Base-by-base conservation (phyloP, 257 asterid genomes). In the Echium plantagineum region DNA sequence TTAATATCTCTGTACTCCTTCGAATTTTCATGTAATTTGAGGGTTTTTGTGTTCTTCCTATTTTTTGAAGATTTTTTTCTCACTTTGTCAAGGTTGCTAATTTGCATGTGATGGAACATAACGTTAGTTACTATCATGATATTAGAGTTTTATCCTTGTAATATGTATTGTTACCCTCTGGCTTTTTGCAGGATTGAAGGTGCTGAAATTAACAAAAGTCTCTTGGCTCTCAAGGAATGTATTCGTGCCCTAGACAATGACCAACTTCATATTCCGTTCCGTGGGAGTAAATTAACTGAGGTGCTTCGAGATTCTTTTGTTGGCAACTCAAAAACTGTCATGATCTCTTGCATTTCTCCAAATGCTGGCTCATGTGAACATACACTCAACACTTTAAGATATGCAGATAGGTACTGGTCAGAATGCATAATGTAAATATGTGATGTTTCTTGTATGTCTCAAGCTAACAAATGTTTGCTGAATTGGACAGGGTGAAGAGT, bases 301-400 rank as follows among this genome's bases (percentile, higher is more conserved):
- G 99, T 93, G 69, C 93, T 93, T 53, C 88, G 96, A 52, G 99
- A 89, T 79, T 86, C 99, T 61, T 93, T 93, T 60, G 91, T 93
- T 55, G 99, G 99, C 42, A 93, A 93, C 72, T 89, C 99, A 59
- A 83, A 94, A 77, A 85, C 97, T 26, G 96, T 93, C 47, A 89
- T 89, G 97, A 93, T 93, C 66, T 93, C 99, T 59, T 89, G 97
- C 80, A 89, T 93, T 68, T 93, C 99, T 64, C 97, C 97, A 21
- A 86, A 81, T 66, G 90, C 97, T 66, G 96, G 97, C 62, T 93
- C 99, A 17, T 93, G 97, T 62, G 97, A 93, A 78, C 99, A 89
- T 62, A 93, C 99, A 49, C 89, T 93, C 72, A 89, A 93, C 62
- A 93, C 99, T 56, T 77, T 93, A 77, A 84, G 97, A 93, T 93